Evolutionary conservation across 225 moss, liverwort and hornwort genomes (phyloP), one percentile per base, ranked within the genome.

Genomic region (Bryum argenteum): DNA sequence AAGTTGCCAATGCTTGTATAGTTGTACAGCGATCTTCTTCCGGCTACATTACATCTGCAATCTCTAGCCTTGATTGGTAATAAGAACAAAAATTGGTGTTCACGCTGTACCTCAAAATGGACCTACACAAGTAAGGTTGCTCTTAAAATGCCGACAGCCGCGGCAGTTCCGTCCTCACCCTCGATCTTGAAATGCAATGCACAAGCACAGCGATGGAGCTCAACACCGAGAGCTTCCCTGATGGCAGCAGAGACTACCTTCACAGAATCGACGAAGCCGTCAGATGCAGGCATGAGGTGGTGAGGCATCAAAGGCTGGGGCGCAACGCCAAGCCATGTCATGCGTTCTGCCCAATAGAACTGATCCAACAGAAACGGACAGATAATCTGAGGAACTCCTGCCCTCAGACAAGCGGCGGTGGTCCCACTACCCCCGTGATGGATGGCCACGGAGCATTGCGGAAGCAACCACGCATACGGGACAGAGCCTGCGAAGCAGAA

Each of bases 351-450:
- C 96, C 94, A 97, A 60, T 97, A 97, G 73, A 91, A 94, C 65
- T 97, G 94, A 70, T 97, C 96, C 66, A 92, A 60, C 45, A 94
- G 70, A 61, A 94, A 97, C 1, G 96, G 93, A 76, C 96, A 97
- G 19, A 94, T 89, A 26, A 97, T 78, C 84, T 97, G 96, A n/a
- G 91, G 89, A 57, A 89, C 58, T 20, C 93, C 85, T 22, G 89
- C 74, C 69, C 79, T 79, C 73, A 97, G 78, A 66, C 94, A 94
- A 63, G 96, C 93, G 22, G 96, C 96, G 40, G 91, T 97, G 54
- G 96, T 91, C 56, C 96, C 94, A 56, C 96, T 97, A 9, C 96
- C 96, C 10, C 96, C 96, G 52, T 97, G 96, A 77, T 97, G 96
- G 33, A 97, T 73, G 42, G 90, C 83, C 44, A 88, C 63, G 9